Evolutionary conservation across 495 filamentous ascomycete species (phyloP), one percentile per base, ranked within the genome.

Genomic region (Beverwykella pulmonaria): DNA sequence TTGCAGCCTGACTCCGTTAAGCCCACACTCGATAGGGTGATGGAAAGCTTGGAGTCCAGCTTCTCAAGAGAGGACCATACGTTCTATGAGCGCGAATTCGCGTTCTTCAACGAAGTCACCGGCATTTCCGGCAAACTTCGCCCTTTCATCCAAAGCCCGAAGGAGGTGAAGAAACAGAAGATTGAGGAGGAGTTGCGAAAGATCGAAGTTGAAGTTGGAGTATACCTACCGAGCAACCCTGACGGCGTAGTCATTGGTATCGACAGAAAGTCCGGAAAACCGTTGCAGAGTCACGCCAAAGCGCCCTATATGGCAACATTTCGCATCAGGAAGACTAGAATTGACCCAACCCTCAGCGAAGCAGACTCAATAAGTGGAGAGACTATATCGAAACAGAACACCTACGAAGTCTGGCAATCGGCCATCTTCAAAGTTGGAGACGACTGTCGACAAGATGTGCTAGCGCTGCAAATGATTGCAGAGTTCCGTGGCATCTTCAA

Each of bases 361-460:
- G 63, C 61, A 12, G 69, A 49, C 3, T 19, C 34, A 1, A 53
- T 49, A 15, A 5, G n/a, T 25, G 53, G 36, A 14, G 52, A 23
- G 7, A 77, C 62, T 76, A 79, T 55, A 27, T 34, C 15, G 9
- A 64, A 65, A 46, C 36, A 57, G 26, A 50, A 67, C 9, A 80
- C 90, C 0, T 87, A 92, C 59, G 95, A 98, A 76, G 89, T 96
- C 15, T 97, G 94, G 95, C 94, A 98, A 77, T 96, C 93, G 1
- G 95, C 95, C 17, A 99, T 99, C 74, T 99, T 99, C 86, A 99
- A 99, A 76, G 95, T 99, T 59, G 95, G 95, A 20, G 95, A 99
- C 74, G 95, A 99, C 75, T 98, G 95, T 74, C 89, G 95, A 46
- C 95, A 99, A 77, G 95, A 99, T 73, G 90, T 99, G 70, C 80